Evolutionary conservation across 2,329 filamentous ascomycete species (phyloP).

Genomic region (Cordyceps cicadae): DNA sequence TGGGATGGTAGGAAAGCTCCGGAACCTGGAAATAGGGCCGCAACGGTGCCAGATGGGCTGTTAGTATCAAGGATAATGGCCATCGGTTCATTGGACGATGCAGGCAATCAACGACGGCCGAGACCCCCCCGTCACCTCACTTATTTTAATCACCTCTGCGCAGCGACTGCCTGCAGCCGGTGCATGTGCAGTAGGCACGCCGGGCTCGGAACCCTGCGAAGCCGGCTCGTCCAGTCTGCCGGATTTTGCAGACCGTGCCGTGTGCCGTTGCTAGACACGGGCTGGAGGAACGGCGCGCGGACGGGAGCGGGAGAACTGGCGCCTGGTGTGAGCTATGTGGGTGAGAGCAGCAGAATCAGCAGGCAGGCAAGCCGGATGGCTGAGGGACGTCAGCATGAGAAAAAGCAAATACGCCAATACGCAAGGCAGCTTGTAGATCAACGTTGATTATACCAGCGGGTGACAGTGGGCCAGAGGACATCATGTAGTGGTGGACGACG

Average conservation of each 20-base stretch:
- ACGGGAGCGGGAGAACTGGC: background rate
- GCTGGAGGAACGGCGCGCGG: background rate
- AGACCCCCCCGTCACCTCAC: background rate
- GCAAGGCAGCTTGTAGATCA: background rate
- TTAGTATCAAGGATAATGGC: background rate
- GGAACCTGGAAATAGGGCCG: background rate
- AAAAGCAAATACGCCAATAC: background rate
- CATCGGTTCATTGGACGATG: constrained; percentile 1
- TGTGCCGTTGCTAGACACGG: background rate
- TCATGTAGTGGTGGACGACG: background rate
- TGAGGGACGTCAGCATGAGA: background rate
- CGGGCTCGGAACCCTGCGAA: background rate
- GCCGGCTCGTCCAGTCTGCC: constrained; percentile 2
- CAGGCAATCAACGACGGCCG: background rate
- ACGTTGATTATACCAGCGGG: background rate
- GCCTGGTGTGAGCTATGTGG: background rate
- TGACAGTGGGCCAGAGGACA: background rate
- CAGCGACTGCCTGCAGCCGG: background rate
- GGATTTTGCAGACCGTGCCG: background rate
- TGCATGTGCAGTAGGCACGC: background rate
- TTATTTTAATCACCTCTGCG: background rate
- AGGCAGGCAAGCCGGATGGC: background rate
- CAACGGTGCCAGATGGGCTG: constrained; percentile 1
- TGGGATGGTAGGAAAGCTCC: background rate
- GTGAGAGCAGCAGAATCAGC: background rate